These are phyloP conservation scores for Plasmodium vinckei DNA, from an alignment of 169 alveolate species.

Conservation along the genomic window DNA sequence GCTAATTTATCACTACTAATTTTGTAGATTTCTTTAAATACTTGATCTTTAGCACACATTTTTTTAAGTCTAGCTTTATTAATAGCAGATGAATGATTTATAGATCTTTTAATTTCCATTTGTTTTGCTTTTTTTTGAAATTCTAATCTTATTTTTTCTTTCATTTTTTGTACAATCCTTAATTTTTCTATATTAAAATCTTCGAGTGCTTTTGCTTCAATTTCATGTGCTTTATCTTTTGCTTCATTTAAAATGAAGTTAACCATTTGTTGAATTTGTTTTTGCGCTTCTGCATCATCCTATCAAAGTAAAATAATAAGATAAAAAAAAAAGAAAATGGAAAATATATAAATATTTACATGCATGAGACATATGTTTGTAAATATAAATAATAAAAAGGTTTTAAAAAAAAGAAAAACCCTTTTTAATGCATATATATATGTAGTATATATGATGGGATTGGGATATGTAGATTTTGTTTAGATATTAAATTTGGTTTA, in stretches of 20 bases:
- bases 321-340: neutral
- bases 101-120: constrained; percentile 86
- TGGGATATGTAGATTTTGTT: too few relatives aligned
- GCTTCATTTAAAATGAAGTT: constrained; percentile 95
- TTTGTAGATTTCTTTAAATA: constrained; percentile 84
- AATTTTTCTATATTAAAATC: constrained; percentile 94
- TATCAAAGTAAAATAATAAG: neutral
- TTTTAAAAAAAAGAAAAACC: too few relatives aligned
- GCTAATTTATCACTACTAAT: constrained; percentile 86
- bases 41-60: constrained; percentile 88
- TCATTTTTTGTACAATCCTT: constrained; percentile 91
- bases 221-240: constrained; percentile 94
- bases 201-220: constrained; percentile 93
- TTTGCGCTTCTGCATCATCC: constrained; percentile 94
- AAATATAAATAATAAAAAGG: too few relatives aligned
- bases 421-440: too few relatives aligned
- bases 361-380: neutral
- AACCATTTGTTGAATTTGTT: constrained; percentile 95
- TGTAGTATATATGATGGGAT: too few relatives aligned
- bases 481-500: neutral
- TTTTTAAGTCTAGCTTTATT: constrained; percentile 90
- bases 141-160: constrained; percentile 91
- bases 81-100: constrained; percentile 90
- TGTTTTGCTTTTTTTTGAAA: constrained; percentile 85
- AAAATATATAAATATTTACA: neutral